Conservation (phyloP, 345 rosid species). For the Firmiana major region DNA sequence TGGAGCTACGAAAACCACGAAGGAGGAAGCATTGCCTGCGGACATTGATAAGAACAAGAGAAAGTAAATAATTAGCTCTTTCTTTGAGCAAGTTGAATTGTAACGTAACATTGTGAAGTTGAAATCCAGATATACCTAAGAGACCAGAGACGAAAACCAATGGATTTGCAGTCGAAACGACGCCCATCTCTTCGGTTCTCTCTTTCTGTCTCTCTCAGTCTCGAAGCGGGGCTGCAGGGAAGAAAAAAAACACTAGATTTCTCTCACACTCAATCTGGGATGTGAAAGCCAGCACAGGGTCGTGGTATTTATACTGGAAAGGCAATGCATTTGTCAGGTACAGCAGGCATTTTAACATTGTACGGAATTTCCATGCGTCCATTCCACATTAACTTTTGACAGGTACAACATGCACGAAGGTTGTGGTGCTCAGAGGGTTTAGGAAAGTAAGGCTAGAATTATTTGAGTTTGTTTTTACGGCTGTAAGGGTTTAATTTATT, state of each 20-base stretch:
- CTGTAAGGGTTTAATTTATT: too few relatives aligned
- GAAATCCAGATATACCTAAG: not conserved
- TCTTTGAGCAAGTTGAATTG: too few relatives aligned
- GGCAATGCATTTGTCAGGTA: not conserved
- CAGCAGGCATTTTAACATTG: not conserved
- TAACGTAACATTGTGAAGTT: not conserved
- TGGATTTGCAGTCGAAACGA: conserved; percentile 22
- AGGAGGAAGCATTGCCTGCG: conserved; percentile 31
- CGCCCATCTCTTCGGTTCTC: conserved; percentile 12
- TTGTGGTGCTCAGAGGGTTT: too few relatives aligned
- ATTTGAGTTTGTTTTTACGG: too few relatives aligned
- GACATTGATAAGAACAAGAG: not conserved
- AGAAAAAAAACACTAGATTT: not conserved
- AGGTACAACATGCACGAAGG: not conserved
- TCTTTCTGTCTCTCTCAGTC: not conserved
- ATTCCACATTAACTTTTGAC: not conserved
- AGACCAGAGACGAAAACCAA: conserved; percentile 26
- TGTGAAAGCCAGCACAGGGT: not conserved
- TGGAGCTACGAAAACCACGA: conserved; percentile 36
- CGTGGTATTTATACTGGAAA: not conserved
- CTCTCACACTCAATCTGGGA: conserved; percentile 1
- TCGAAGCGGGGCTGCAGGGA: not conserved
- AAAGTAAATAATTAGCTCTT: too few relatives aligned
- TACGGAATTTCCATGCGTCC: not conserved
- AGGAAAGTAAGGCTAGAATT: too few relatives aligned